These are phyloP conservation scores for Boletus huronensis DNA, from an alignment of 768 basidiomycete species.

Conservation along the genomic window DNA sequence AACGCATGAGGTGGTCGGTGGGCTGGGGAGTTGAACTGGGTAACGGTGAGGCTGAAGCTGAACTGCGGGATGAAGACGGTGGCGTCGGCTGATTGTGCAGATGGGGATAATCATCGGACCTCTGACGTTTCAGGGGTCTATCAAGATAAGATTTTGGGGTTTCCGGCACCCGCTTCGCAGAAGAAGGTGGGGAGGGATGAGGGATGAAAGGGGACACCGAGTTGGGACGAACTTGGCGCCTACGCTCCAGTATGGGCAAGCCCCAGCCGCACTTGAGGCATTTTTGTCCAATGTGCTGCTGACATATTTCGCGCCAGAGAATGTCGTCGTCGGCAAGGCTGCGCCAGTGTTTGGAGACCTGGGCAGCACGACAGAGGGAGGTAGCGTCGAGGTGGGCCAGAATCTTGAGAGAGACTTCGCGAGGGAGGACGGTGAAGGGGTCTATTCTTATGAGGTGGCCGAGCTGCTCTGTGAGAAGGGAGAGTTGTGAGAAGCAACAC, in stretches of 20 bases:
- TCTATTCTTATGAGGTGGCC: slow-evolving; percentile 92
- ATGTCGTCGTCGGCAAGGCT: slow-evolving; percentile 90
- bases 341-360: slow-evolving; percentile 84
- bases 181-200: slow-evolving; percentile 25
- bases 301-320: slow-evolving; percentile 94
- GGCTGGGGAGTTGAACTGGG: slow-evolving; percentile 5
- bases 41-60: slow-evolving; percentile 11
- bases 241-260: slow-evolving; percentile 83
- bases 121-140: slow-evolving; percentile 52
- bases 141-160: slow-evolving; percentile 23
- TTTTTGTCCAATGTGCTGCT: slow-evolving; percentile 96
- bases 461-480: slow-evolving; percentile 90
- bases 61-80: slow-evolving; percentile 12
- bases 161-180: slow-evolving; percentile 41
- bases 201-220: slow-evolving; percentile 38
- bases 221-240: slow-evolving; percentile 44
- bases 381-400: slow-evolving; percentile 89
- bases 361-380: slow-evolving; percentile 90
- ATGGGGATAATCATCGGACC: slow-evolving; percentile 12
- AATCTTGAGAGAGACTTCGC: slow-evolving; percentile 84
- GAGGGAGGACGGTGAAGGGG: slow-evolving; percentile 86
- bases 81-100: not conserved
- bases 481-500: slow-evolving; percentile 99
- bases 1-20: slow-evolving; percentile 27
- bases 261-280: slow-evolving; percentile 98